Conservation (phyloP, 1,139 yeast species). For the Diutina pseudorugosa region DNA sequence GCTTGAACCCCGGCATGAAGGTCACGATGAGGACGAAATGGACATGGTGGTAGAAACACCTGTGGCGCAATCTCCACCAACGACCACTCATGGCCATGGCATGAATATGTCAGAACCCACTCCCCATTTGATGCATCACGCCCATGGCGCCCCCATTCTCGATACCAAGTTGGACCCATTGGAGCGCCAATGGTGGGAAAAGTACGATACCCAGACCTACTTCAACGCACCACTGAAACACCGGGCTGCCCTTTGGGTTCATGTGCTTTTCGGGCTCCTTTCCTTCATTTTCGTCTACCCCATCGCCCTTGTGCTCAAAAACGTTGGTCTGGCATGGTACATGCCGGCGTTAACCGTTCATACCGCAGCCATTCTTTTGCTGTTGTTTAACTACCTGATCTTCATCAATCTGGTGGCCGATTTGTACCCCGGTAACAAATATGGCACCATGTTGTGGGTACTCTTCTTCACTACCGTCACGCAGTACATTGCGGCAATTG, state of each 20-base stretch:
- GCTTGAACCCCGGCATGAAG: not conserved
- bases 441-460: conserved; percentile 52
- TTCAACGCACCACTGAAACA: conserved; percentile 43
- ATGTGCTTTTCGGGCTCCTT: conserved; percentile 32
- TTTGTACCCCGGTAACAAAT: conserved; percentile 69
- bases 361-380: conserved; percentile 28
- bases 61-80: not conserved
- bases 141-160: conserved; percentile 71
- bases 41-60: not conserved
- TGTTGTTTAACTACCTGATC: conserved; percentile 46
- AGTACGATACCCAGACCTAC: conserved; percentile 71
- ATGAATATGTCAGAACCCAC: conserved; percentile 14
- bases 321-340: conserved; percentile 44
- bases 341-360: conserved; percentile 45
- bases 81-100: not conserved
- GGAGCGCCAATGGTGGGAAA: conserved; percentile 68
- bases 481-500: conserved; percentile 42
- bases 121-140: conserved; percentile 41
- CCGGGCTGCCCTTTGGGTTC: conserved; percentile 44
- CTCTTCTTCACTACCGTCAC: conserved; percentile 38
- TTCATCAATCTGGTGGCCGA: conserved; percentile 52
- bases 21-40: not conserved
- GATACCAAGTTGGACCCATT: conserved; percentile 57
- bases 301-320: conserved; percentile 50
- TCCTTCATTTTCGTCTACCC: conserved; percentile 59